Conservation (phyloP, 2,329 filamentous ascomycete species). For the Microdochium paspali region DNA sequence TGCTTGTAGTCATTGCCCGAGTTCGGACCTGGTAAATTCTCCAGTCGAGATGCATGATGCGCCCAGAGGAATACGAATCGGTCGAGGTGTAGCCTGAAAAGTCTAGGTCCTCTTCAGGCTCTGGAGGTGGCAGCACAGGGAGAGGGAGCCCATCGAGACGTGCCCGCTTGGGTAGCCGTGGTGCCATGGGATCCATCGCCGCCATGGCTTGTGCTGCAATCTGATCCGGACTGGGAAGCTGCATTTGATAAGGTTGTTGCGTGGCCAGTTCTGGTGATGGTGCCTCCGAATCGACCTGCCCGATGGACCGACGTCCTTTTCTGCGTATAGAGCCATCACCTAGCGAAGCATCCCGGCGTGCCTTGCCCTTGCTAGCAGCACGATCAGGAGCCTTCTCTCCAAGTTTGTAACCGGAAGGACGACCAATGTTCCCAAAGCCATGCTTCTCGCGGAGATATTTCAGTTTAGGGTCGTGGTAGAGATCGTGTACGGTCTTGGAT, state of each 20-base stretch:
- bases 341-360: conserved; percentile 12
- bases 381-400: conserved; percentile 28
- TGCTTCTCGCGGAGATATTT: conserved; percentile 37
- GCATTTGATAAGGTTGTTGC: background rate
- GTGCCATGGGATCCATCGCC: conserved; percentile 4
- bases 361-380: conserved; percentile 14
- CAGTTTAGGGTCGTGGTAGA: conserved; percentile 47
- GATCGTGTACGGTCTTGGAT: conserved; percentile 38
- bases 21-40: conserved; percentile 44
- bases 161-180: conserved; percentile 18
- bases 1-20: conserved; percentile 32
- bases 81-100: conserved; percentile 39
- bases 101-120: conserved; percentile 27
- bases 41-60: conserved; percentile 37
- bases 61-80: conserved; percentile 38
- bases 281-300: conserved; percentile 19
- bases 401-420: conserved; percentile 33
- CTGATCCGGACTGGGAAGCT: background rate
- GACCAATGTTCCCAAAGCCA: conserved; percentile 47
- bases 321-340: conserved; percentile 9
- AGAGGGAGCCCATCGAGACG: conserved; percentile 11
- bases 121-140: conserved; percentile 5
- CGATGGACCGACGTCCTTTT: conserved; percentile 18
- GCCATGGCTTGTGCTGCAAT: background rate
- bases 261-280: conserved; percentile 5